Base-by-base conservation (phyloP, 768 basidiomycete species). In the Piloderma croceum region DNA sequence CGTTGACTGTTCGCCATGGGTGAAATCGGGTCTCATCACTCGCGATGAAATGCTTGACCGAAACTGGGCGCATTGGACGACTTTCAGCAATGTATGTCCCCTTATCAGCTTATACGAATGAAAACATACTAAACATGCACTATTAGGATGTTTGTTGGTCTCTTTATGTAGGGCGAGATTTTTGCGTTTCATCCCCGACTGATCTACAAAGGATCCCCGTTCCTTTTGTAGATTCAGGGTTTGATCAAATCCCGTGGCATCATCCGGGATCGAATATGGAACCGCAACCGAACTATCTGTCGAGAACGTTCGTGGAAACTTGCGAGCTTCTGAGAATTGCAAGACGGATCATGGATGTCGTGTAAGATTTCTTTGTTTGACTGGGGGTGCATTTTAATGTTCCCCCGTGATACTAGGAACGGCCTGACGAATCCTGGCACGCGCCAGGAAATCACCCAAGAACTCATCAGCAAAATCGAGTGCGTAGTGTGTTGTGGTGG, bases 151-250 rank as follows among this genome's bases (percentile, higher is more conserved):
- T 77, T 5, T 79, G 76, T 38, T 81, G 79, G 79, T 77, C 75
- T 1, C 61, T 81, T 0, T 79, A 79, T 37, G 77, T 80, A n/a
- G 79, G 79, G 6, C 68, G 79, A 15, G 77, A 80, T 38, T 76
- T 73, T 52, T 70, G 68, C 39, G 64, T 77, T 18, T 53, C 70
- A 1, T 52, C 60, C 6, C 69, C 67, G 3, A 54, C 61, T 18
- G 62, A 63, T 21, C 45, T 54, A 19, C 59, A 63, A 31, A 56
- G 54, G 12, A 63, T 75, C 36, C 63, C 71, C 1, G 60, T 73
- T 39, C 75, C 76, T 2, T 69, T 67, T 43, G 68, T 75, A 9
- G 70, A 74, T 24, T 46, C 59, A 1, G 68, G 71, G n/a, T 68
- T 73, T 37, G 77, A 80, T 50, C 56, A 70, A 38, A 57, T 68